These are phyloP conservation scores for Colletotrichum liriopes DNA, from an alignment of 2,329 filamentous ascomycete genomes.

Conservation along the genomic window DNA sequence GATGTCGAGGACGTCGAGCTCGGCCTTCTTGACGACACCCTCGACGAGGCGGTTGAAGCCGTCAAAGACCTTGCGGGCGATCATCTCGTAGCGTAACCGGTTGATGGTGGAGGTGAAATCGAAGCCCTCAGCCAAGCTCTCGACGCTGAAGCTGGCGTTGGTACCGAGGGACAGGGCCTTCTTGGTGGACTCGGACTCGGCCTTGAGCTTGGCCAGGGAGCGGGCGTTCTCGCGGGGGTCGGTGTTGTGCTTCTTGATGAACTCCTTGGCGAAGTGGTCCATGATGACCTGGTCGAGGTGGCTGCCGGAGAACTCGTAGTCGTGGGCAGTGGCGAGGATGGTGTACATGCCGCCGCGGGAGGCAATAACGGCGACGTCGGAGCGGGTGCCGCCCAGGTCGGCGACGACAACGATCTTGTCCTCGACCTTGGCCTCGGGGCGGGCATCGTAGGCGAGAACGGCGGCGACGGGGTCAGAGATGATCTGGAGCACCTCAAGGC, in stretches of 20 bases:
- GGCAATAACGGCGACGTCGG: constrained; percentile 91
- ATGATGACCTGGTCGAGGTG: constrained; percentile 92
- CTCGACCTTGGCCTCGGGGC: constrained; percentile 78
- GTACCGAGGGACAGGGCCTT: constrained; percentile 90
- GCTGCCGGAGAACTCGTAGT: constrained; percentile 92
- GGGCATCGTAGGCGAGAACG: constrained; percentile 91
- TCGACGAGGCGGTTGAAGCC: constrained; percentile 90
- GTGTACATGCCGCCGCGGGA: constrained; percentile 97
- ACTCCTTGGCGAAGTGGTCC: constrained; percentile 98
- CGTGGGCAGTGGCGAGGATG: constrained; percentile 91
- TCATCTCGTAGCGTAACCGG: constrained; percentile 91
- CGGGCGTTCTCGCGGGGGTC: constrained; percentile 88
- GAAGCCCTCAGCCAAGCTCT: constrained; percentile 89
- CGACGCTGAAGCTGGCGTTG: constrained; percentile 93
- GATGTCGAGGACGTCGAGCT: constrained; percentile 91
- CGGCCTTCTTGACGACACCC: constrained; percentile 90
- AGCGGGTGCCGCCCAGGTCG: constrained; percentile 92
- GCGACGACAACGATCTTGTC: constrained; percentile 95
- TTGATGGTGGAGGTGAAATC: constrained; percentile 96
- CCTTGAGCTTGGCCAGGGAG: constrained; percentile 90
- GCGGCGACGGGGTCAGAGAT: constrained; percentile 93
- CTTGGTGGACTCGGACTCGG: constrained; percentile 92
- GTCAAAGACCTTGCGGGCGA: constrained; percentile 88
- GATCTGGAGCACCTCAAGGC: constrained; percentile 91
- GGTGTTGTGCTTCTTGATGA: constrained; percentile 94